These are phyloP conservation scores for Pseudohalonectria lignicola DNA, from an alignment of 2,329 filamentous ascomycete species.

Conservation along the genomic window DNA sequence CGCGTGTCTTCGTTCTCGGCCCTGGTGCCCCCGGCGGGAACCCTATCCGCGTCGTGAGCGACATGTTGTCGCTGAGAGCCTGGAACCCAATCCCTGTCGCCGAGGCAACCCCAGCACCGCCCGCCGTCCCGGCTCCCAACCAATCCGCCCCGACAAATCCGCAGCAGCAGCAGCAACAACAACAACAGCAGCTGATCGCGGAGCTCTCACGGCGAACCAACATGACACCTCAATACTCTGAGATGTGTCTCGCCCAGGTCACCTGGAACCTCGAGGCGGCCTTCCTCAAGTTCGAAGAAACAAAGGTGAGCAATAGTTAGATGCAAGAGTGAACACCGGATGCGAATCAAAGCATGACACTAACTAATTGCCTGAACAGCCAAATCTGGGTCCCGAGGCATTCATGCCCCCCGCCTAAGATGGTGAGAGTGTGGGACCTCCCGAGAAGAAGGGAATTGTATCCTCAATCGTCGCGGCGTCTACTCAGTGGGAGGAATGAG, in stretches of 20 bases:
- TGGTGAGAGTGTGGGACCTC: too few relatives aligned
- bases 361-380: conserved; percentile 4
- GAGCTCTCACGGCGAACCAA: conserved; percentile 68
- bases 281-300: conserved; percentile 61
- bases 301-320: conserved; percentile 45
- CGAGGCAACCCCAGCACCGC: conserved; percentile 15
- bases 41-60: conserved; percentile 64
- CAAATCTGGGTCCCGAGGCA: conserved; percentile 5
- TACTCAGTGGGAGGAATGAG: too few relatives aligned
- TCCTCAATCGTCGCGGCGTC: too few relatives aligned
- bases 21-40: conserved; percentile 56
- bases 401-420: too few relatives aligned
- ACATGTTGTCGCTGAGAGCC: conserved; percentile 64
- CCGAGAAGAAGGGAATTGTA: too few relatives aligned
- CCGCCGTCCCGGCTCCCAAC: too few relatives aligned
- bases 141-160: conserved; percentile 11
- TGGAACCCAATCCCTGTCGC: conserved; percentile 42
- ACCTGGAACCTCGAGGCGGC: conserved; percentile 73
- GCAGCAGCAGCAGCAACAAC: conserved; percentile 19
- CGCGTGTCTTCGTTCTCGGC: conserved; percentile 68
- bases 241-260: conserved; percentile 69
- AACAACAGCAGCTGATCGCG: conserved; percentile 59
- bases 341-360: neutral
- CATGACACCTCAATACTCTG: conserved; percentile 69
- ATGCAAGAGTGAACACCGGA: neutral